phyloP scores from a whole-genome alignment of 1,284 basidiomycete genomes.

The Pseudozyma sp. region DNA sequence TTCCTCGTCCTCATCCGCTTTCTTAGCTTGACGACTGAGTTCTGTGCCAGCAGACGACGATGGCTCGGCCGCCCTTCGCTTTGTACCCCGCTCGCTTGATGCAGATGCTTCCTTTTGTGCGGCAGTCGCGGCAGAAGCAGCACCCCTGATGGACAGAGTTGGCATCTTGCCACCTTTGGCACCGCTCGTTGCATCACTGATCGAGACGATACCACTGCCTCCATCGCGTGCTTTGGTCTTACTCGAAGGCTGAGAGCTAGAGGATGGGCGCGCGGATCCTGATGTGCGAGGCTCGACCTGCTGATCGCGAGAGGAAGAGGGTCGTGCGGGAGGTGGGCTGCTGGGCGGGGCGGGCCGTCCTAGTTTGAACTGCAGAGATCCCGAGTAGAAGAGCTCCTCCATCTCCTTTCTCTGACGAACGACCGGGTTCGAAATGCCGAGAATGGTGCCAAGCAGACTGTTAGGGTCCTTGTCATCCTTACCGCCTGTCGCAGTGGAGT shows the following conservation, averaged over 20 bases:
- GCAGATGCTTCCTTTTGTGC: neutral
- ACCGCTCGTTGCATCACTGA: conserved; percentile 17
- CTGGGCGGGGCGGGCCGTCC: conserved; percentile 59
- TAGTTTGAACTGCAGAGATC: conserved; percentile 76
- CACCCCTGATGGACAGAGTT: conserved; percentile 30
- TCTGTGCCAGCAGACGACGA: conserved; percentile 2
- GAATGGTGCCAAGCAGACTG: conserved; percentile 82
- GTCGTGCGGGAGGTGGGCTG: conserved; percentile 43
- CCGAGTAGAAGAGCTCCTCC: conserved; percentile 77
- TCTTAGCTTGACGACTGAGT: neutral
- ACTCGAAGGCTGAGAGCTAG: neutral
- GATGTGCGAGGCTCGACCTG: conserved; percentile 6
- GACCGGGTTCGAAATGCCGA: conserved; percentile 86
- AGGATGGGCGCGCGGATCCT: conserved; percentile 1
- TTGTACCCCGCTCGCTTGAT: conserved; percentile 10
- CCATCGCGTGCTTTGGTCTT: conserved; percentile 14
- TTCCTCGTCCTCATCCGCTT: conserved; percentile 17
- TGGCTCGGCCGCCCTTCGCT: conserved; percentile 7
- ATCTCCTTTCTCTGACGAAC: conserved; percentile 72
- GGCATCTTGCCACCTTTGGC: conserved; percentile 26
- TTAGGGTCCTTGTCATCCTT: conserved; percentile 70
- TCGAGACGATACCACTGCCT: conserved; percentile 33
- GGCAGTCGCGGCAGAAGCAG: conserved; percentile 18
- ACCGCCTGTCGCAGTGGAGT: conserved; percentile 35
- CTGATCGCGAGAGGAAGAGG: conserved; percentile 11